phyloP scores from a whole-genome alignment of 163 green algal genomes.

The Volvox carteri region DNA sequence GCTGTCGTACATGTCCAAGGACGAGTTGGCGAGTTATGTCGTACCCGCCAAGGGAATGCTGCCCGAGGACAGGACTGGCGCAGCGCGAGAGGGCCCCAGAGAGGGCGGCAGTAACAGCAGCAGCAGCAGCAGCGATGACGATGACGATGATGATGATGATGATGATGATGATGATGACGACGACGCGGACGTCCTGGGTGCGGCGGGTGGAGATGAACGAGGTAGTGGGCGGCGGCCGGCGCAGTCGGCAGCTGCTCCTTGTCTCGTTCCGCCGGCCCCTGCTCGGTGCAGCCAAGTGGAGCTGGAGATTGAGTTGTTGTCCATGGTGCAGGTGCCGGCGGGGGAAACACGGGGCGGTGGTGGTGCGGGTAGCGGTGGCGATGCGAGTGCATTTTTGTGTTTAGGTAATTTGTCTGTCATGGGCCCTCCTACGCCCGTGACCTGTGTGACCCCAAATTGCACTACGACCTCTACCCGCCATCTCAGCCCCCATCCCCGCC shows the following conservation, averaged over 20 bases:
- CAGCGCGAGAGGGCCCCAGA: not conserved
- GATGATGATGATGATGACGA: too few species aligned
- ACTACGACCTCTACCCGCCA: too few species aligned
- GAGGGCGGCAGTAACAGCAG: constrained; percentile 22
- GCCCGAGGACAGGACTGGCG: not conserved
- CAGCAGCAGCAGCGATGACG: constrained; percentile 5
- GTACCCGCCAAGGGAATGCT: constrained; percentile 62
- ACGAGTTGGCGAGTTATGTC: constrained; percentile 74
- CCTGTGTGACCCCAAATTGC: too few species aligned
- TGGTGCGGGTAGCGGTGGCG: too few species aligned
- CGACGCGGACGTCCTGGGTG: not conserved
- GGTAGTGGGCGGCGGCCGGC: not conserved
- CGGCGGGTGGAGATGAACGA: not conserved
- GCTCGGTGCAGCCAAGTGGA: constrained; percentile 61
- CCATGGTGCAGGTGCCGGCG: constrained; percentile 68
- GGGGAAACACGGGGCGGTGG: too few species aligned
- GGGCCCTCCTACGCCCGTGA: too few species aligned
- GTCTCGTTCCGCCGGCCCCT: constrained; percentile 64
- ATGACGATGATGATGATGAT: too few species aligned
- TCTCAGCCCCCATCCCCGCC: too few species aligned
- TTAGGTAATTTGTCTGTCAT: too few species aligned
- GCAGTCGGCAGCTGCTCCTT: not conserved
- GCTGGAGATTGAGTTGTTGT: constrained; percentile 65
- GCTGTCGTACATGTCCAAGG: constrained; percentile 73
- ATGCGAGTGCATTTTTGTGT: too few species aligned